These are phyloP conservation scores for Trichosporon coremiiforme DNA, from an alignment of 1,284 basidiomycete genomes.

Conservation along the genomic window DNA sequence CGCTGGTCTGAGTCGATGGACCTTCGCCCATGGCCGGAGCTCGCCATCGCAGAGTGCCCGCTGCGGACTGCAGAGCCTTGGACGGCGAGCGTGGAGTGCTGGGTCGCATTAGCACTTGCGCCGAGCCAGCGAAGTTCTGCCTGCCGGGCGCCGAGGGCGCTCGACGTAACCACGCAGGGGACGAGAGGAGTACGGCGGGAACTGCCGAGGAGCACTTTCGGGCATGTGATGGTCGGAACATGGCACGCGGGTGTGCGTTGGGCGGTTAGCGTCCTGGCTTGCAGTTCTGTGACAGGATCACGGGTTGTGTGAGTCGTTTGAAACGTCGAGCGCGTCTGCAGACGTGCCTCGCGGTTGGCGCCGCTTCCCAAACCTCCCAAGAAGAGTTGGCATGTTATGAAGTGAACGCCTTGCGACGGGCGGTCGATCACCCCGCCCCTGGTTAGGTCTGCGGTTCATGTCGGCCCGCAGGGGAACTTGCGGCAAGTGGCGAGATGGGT, in stretches of 20 bases:
- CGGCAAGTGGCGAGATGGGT: too few species aligned
- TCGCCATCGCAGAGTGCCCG: not conserved
- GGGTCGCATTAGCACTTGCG: not conserved
- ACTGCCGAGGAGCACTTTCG: not conserved
- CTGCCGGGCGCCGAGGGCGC: not conserved
- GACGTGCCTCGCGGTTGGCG: not conserved
- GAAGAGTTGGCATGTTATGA: not conserved
- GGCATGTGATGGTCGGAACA: slow-evolving; percentile 2
- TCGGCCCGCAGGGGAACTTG: not conserved
- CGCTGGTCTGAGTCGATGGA: not conserved
- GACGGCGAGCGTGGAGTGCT: not conserved
- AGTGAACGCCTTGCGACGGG: not conserved
- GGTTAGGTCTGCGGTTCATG: not conserved
- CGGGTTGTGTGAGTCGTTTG: not conserved
- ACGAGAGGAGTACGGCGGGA: not conserved
- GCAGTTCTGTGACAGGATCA: not conserved
- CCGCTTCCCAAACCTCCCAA: not conserved
- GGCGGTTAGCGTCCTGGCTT: not conserved
- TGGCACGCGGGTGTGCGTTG: not conserved
- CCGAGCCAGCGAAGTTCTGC: not conserved
- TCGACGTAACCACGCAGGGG: not conserved
- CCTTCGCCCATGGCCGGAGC: not conserved
- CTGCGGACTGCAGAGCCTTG: not conserved
- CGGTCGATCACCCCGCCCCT: not conserved
- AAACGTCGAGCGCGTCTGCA: not conserved